Evolutionary conservation across 345 rosid species (phyloP).

Genomic region (Boechera stricta): DNA sequence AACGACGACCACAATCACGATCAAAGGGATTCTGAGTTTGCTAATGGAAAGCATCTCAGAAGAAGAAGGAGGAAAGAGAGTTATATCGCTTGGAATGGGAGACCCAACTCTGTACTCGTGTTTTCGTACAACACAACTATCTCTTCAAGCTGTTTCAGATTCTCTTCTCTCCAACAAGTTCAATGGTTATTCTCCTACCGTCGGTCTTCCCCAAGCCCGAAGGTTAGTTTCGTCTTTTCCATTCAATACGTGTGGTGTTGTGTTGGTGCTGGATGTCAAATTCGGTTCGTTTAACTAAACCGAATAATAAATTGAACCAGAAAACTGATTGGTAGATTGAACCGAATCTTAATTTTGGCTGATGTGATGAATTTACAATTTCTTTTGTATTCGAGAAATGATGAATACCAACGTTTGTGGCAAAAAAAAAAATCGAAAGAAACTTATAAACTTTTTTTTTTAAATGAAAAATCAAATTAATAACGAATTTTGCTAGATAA

Average conservation of each 20-base stretch:
- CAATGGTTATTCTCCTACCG: slow-evolving; percentile 93
- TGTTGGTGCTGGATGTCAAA: background rate
- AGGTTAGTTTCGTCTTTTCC: slow-evolving; percentile 53
- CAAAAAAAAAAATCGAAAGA: too few relatives aligned
- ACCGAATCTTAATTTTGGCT: background rate
- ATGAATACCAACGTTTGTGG: too few relatives aligned
- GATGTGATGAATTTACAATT: background rate
- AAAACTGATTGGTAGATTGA: background rate
- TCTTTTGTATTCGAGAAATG: background rate
- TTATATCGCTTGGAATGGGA: slow-evolving; percentile 87
- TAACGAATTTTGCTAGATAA: background rate
- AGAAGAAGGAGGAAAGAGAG: slow-evolving; percentile 42
- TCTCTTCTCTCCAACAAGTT: slow-evolving; percentile 77
- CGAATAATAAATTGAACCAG: background rate
- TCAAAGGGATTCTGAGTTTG: slow-evolving; percentile 79
- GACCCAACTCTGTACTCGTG: slow-evolving; percentile 88
- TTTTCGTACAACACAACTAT: slow-evolving; percentile 69
- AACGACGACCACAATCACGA: slow-evolving; percentile 60
- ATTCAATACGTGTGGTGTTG: background rate
- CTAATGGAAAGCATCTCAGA: slow-evolving; percentile 58
- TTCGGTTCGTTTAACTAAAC: slow-evolving; percentile 1
- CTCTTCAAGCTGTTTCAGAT: slow-evolving; percentile 67
- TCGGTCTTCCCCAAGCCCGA: slow-evolving; percentile 89
- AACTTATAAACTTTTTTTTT: too few relatives aligned
- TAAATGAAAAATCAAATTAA: background rate